phyloP scores from a whole-genome alignment of 768 basidiomycete species.

The Lactifluus piperatus region DNA sequence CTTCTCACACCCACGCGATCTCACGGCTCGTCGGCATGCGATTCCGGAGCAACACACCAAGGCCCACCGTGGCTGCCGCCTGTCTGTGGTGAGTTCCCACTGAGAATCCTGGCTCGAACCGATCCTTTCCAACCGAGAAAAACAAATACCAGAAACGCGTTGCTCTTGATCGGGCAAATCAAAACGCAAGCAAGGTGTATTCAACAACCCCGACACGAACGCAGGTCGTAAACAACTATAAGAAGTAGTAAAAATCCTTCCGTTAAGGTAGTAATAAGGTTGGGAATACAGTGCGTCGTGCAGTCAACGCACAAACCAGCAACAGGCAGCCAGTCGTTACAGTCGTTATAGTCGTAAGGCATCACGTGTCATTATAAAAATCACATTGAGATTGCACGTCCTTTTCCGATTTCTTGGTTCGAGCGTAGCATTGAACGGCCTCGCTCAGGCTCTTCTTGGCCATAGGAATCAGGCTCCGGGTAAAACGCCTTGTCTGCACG shows the following conservation, averaged over 20 bases:
- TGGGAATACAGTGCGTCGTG: slow-evolving; percentile 4
- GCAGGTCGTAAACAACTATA: background rate
- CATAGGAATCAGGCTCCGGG: slow-evolving; percentile 42
- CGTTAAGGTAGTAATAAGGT: slow-evolving; percentile 12
- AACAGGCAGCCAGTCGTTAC: slow-evolving; percentile 2
- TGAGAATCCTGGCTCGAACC: slow-evolving; percentile 9
- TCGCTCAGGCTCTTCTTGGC: slow-evolving; percentile 39
- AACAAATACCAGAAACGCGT: slow-evolving; percentile 9
- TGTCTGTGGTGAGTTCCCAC: background rate
- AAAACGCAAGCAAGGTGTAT: slow-evolving; percentile 6
- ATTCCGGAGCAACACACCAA: background rate
- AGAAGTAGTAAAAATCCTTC: background rate
- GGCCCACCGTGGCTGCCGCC: slow-evolving; percentile 10
- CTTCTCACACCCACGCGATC: slow-evolving; percentile 4
- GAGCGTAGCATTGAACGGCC: slow-evolving; percentile 59
- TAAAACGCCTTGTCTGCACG: slow-evolving; percentile 69
- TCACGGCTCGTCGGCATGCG: background rate
- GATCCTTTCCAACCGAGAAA: too few relatives aligned
- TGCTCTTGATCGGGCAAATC: slow-evolving; percentile 4
- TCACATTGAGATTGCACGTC: slow-evolving; percentile 81
- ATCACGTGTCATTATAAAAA: slow-evolving; percentile 9
- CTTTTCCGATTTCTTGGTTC: slow-evolving; percentile 53
- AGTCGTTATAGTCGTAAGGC: slow-evolving; percentile 13
- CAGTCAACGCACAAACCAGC: slow-evolving; percentile 7
- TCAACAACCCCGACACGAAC: background rate